phyloP scores from a whole-genome alignment of 495 filamentous ascomycete genomes.

The Monascus purpureus region DNA sequence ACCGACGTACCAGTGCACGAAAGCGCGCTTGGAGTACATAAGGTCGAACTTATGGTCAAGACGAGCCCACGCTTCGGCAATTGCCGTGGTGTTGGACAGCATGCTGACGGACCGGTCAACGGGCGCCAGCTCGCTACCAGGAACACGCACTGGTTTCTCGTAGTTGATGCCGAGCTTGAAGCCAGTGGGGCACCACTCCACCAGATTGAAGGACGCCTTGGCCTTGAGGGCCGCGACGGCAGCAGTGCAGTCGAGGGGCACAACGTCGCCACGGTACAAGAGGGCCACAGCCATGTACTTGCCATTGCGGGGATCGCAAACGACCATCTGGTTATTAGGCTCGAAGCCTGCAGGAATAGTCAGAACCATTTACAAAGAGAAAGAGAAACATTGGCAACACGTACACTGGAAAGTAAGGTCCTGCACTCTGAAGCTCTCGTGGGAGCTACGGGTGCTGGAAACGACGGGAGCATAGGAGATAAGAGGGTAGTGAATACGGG shows the following conservation, averaged over 20 bases:
- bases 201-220: constrained; percentile 78
- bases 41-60: constrained; percentile 91
- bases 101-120: constrained; percentile 83
- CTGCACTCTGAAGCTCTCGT: constrained; percentile 84
- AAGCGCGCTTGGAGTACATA: constrained; percentile 93
- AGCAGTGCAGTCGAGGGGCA: constrained; percentile 69
- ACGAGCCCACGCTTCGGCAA: constrained; percentile 79
- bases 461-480: constrained; percentile 85
- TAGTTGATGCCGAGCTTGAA: constrained; percentile 95
- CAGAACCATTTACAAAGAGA: background rate
- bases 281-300: constrained; percentile 93
- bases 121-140: constrained; percentile 60
- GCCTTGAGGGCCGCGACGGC: constrained; percentile 74
- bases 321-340: constrained; percentile 94
- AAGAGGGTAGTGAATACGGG: constrained; percentile 82
- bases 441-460: constrained; percentile 63
- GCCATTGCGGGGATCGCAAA: constrained; percentile 80
- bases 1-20: constrained; percentile 92
- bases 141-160: constrained; percentile 72
- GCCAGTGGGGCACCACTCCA: constrained; percentile 92
- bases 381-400: constrained; percentile 13
- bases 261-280: constrained; percentile 80
- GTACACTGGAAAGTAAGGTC: constrained; percentile 80
- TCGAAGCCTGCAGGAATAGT: constrained; percentile 48
- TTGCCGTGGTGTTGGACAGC: constrained; percentile 85